Evolutionary conservation across 2,329 filamentous ascomycete species (phyloP).

Genomic region (Colletotrichum plurivorum): DNA sequence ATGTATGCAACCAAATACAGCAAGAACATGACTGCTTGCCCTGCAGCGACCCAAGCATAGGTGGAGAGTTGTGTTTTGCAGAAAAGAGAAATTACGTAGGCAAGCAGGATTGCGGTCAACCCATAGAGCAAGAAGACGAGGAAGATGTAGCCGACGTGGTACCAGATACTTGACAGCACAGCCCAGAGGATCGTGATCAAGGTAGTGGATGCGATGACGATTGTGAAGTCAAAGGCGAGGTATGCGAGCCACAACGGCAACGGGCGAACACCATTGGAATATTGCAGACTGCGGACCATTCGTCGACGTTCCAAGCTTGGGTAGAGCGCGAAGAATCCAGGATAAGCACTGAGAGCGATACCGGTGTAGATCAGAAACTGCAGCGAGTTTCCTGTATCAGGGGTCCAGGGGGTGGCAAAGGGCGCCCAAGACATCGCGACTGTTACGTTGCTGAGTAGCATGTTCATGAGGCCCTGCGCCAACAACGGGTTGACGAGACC

Average conservation of each 20-base stretch:
- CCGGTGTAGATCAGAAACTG: slow-evolving; percentile 88
- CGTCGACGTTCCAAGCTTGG: slow-evolving; percentile 86
- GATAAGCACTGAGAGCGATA: slow-evolving; percentile 82
- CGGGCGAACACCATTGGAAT: slow-evolving; percentile 90
- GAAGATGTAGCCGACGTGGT: slow-evolving; percentile 85
- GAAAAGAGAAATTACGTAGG: slow-evolving; percentile 87
- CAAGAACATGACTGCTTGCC: slow-evolving; percentile 80
- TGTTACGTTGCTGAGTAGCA: slow-evolving; percentile 75
- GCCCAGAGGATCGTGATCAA: slow-evolving; percentile 79
- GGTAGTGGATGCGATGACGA: slow-evolving; percentile 77
- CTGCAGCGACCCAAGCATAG: slow-evolving; percentile 85
- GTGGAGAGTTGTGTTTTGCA: slow-evolving; percentile 84
- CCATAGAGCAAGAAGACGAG: slow-evolving; percentile 76
- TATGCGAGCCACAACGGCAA: slow-evolving; percentile 90
- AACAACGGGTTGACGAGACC: slow-evolving; percentile 70
- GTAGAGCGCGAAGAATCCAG: slow-evolving; percentile 90
- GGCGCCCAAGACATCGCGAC: slow-evolving; percentile 81
- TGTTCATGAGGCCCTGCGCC: slow-evolving; percentile 76
- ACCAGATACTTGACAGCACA: slow-evolving; percentile 77
- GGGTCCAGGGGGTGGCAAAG: slow-evolving; percentile 82
- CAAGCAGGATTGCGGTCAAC: slow-evolving; percentile 80
- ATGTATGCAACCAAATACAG: slow-evolving; percentile 81
- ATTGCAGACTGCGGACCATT: slow-evolving; percentile 87
- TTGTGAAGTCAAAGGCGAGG: slow-evolving; percentile 81
- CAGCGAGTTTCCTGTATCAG: slow-evolving; percentile 78